Evolutionary conservation across 148 eudicot species (phyloP).

Genomic region (Rhododendron ovatum): DNA sequence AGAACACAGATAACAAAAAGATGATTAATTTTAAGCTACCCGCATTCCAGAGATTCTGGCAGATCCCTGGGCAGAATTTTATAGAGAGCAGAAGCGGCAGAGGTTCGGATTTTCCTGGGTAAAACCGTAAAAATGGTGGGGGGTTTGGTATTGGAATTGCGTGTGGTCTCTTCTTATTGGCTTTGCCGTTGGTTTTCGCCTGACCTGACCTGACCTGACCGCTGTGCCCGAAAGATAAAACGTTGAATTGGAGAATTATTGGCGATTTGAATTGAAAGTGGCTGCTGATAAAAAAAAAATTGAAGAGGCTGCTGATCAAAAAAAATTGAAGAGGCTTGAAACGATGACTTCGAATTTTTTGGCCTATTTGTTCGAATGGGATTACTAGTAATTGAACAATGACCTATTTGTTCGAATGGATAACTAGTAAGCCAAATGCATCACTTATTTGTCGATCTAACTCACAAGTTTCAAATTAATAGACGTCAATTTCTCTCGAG

Average conservation of each 20-base stretch:
- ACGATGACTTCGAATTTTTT: too few species aligned
- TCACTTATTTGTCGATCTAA: too few species aligned
- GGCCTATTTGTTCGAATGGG: too few species aligned
- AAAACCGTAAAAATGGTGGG: neutral
- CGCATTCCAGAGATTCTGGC: neutral
- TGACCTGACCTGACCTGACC: neutral
- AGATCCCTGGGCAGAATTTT: constrained; percentile 3
- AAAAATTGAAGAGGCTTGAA: too few species aligned
- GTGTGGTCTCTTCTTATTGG: neutral
- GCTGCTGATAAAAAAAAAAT: too few species aligned
- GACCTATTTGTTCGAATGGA: too few species aligned
- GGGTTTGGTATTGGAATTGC: neutral
- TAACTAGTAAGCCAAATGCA: too few species aligned
- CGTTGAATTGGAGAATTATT: neutral
- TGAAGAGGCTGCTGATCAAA: too few species aligned
- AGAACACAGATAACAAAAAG: neutral
- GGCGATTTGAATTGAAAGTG: neutral
- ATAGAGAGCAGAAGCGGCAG: neutral
- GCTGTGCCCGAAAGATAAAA: neutral
- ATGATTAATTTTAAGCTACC: neutral
- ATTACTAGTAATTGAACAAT: too few species aligned
- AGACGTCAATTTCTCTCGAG: too few species aligned
- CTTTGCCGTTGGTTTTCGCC: neutral
- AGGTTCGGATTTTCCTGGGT: neutral
- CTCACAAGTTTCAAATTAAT: too few species aligned